A percentile compares a stretch with the other conserved stretches of the same genome.
Conservation (phyloP, 2,329 filamentous ascomycete genomes). For the Cordyceps fumosorosea region DNA sequence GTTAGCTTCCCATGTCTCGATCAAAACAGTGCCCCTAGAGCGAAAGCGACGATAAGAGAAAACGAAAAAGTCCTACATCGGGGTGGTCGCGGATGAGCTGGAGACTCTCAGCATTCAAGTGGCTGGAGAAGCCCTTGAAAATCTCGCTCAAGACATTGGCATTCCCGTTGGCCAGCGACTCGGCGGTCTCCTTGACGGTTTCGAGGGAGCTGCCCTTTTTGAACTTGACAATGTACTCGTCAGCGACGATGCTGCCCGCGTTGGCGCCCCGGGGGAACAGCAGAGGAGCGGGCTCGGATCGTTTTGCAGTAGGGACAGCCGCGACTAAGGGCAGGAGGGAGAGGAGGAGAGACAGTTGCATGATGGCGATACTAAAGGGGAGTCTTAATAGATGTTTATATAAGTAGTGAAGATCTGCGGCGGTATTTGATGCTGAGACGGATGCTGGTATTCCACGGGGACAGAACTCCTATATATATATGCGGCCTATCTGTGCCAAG, state of each 20-base stretch:
- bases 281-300: constrained; percentile 16
- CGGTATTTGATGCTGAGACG: neutral
- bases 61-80: neutral
- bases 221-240: constrained; percentile 21
- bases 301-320: constrained; percentile 6
- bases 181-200: constrained; percentile 12
- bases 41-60: neutral
- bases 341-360: neutral
- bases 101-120: constrained; percentile 13
- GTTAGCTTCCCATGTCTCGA: neutral
- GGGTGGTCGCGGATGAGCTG: constrained; percentile 14
- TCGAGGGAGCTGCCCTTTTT: constrained; percentile 13
- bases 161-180: neutral
- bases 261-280: constrained; percentile 10
- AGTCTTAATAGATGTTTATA: neutral
- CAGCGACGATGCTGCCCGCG: constrained; percentile 13
- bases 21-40: neutral
- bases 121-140: constrained; percentile 15
- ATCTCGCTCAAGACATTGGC: constrained; percentile 14
- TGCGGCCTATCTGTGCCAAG: neutral
- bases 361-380: neutral
- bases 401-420: neutral
- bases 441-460: neutral
- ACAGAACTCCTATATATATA: neutral
- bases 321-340: constrained; percentile 2